Base-by-base conservation (phyloP, 805 yeast genomes). In the Helenozyma rhizophorensis region DNA sequence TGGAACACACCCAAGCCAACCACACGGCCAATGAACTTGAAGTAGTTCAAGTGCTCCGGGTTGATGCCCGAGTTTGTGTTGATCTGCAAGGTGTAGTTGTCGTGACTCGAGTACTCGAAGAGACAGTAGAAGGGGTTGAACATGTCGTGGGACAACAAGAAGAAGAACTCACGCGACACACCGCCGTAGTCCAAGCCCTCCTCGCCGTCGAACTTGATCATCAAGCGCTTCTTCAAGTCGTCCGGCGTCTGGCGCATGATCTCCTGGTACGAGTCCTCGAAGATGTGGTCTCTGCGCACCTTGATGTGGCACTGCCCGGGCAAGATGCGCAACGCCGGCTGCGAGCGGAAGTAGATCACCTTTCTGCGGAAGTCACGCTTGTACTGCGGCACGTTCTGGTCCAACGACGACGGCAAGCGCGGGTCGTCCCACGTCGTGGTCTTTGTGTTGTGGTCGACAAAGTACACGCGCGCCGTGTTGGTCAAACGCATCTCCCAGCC, bases 401-500 rank as follows among this genome's bases (percentile, higher is more conserved):
- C 99, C 50, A 93, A 70, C 7, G 96, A 85, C 5, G 97, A 87
- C 32, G 99, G 99, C 57, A 93, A 73, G 56, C 99, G 80, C 43
- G 99, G 99, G 58, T 93, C 99, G 63, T 93, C 99, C 99, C 99
- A 93, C 1, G 99, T 93, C 1, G 99, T 93, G 0, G 99, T 93
- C 67, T 93, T 93, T 21, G 99, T 93, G 65, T 93, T 93, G 69
- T 93, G 99, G 62, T 93, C 99, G 46, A 93, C 99, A 60, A 93
- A 93, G 61, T 93, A 93, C 14, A 93, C 98, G 60, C 99, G 78
- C 8, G 98, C 97, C 1, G 98, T 93, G 62, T 93, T 93, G 26
- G 99, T 94, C 54, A 93, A 75, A 64, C 99, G 83, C 99, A 93
- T 93, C 69, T 93, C 99, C 99, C 99, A 93, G 34, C 99, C 99